phyloP scores from a whole-genome alignment of 805 yeast genomes.

The Saccharomycopsis fodiens region DNA sequence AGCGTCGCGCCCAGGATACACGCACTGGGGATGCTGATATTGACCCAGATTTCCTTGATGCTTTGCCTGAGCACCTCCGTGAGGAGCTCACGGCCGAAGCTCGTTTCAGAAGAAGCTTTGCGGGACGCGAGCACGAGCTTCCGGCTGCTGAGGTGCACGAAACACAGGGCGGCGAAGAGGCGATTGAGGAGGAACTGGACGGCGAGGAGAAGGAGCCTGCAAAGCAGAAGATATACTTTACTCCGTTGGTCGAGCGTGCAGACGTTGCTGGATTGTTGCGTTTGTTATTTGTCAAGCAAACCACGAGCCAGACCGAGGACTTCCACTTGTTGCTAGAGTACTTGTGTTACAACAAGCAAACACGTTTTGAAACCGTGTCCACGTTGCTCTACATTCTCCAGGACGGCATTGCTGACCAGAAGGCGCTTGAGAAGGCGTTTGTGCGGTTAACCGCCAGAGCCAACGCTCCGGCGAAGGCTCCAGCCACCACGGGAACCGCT shows the following conservation, averaged over 20 bases:
- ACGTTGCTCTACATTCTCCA: constrained; percentile 59
- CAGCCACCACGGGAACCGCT: neutral
- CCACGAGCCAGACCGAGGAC: constrained; percentile 43
- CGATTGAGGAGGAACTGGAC: neutral
- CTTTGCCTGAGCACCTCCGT: constrained; percentile 62
- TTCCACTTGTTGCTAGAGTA: constrained; percentile 59
- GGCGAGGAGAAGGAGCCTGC: constrained; percentile 24
- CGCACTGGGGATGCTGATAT: constrained; percentile 46
- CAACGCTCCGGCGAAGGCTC: constrained; percentile 22
- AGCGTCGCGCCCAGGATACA: constrained; percentile 54
- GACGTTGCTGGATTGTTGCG: constrained; percentile 71
- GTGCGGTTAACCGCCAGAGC: constrained; percentile 48
- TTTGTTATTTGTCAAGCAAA: constrained; percentile 62
- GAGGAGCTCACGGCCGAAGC: constrained; percentile 54
- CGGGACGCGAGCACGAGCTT: neutral
- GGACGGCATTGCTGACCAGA: constrained; percentile 63
- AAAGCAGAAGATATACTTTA: constrained; percentile 36
- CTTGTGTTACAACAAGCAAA: constrained; percentile 70
- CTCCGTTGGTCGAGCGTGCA: constrained; percentile 65
- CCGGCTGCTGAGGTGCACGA: neutral
- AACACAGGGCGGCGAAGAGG: neutral
- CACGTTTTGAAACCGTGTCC: constrained; percentile 66
- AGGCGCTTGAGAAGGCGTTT: constrained; percentile 55
- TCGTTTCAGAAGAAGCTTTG: constrained; percentile 30
- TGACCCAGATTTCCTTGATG: constrained; percentile 73